Evolutionary conservation across 768 basidiomycete genomes (phyloP).

Genomic region (Antrodiella citrinella): DNA sequence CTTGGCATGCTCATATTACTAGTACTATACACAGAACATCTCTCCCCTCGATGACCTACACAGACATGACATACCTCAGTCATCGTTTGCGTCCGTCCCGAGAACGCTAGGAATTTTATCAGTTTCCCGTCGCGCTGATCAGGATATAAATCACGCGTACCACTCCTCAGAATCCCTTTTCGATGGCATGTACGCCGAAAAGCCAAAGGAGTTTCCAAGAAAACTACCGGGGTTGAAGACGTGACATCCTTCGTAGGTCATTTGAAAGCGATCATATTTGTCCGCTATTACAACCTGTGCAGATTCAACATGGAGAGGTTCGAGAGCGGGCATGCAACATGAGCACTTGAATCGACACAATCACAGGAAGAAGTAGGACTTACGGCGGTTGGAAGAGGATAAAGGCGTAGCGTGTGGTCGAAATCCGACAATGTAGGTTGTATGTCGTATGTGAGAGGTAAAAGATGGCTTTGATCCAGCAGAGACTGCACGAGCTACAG

Average conservation of each 20-base stretch:
- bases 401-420: constrained; percentile 87
- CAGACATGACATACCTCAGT: too few species aligned
- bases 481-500: constrained; percentile 92
- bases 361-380: constrained; percentile 23
- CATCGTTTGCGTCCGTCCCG: neutral
- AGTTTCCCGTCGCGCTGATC: neutral
- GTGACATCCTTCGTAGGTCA: constrained; percentile 97
- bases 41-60: too few species aligned
- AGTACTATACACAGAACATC: too few species aligned
- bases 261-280: constrained; percentile 91
- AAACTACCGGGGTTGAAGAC: constrained; percentile 98
- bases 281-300: constrained; percentile 85
- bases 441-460: constrained; percentile 74
- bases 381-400: constrained; percentile 90
- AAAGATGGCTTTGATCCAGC: constrained; percentile 91
- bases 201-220: constrained; percentile 70
- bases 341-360: constrained; percentile 1
- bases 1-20: too few species aligned
- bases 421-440: constrained; percentile 86
- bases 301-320: too few species aligned
- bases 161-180: constrained; percentile 82
- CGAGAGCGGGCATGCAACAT: too few species aligned
- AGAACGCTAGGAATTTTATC: neutral
- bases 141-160: constrained; percentile 29
- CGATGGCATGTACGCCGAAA: constrained; percentile 87